Conservation (phyloP, 208 protist species). For the Acanthamoeba triangularis region DNA sequence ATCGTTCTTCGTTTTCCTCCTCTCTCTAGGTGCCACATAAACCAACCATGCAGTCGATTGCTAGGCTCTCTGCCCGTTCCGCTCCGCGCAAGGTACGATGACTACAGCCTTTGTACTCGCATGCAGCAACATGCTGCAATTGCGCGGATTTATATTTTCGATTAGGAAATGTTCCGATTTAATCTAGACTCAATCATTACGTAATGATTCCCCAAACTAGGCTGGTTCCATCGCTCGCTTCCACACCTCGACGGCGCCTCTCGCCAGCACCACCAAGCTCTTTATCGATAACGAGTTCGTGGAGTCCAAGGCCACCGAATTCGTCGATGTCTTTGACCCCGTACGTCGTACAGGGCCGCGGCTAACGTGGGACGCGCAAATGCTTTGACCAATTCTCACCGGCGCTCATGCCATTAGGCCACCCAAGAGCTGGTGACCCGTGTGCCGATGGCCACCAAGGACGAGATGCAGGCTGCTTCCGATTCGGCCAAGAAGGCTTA, state of each 20-base stretch:
- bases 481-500: conserved; percentile 87
- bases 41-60: conserved; percentile 13
- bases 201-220: not conserved
- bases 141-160: too few species aligned
- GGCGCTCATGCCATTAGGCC: conserved; percentile 79
- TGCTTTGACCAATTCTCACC: not conserved
- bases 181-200: not conserved
- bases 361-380: not conserved
- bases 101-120: too few species aligned
- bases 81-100: not conserved
- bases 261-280: conserved; percentile 79
- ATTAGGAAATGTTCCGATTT: not conserved
- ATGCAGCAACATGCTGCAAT: too few species aligned
- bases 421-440: conserved; percentile 92
- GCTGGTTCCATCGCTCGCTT: not conserved
- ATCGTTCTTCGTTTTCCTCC: not conserved
- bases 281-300: conserved; percentile 93
- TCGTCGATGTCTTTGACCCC: conserved; percentile 92
- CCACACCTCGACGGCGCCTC: not conserved
- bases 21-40: not conserved
- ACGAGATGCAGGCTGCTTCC: conserved; percentile 92
- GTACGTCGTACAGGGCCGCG: conserved; percentile 19
- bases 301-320: conserved; percentile 90
- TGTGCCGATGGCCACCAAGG: conserved; percentile 91
- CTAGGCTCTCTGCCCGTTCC: not conserved